phyloP scores from a whole-genome alignment of 2,329 filamentous ascomycete species.

The Xylariales sp. region DNA sequence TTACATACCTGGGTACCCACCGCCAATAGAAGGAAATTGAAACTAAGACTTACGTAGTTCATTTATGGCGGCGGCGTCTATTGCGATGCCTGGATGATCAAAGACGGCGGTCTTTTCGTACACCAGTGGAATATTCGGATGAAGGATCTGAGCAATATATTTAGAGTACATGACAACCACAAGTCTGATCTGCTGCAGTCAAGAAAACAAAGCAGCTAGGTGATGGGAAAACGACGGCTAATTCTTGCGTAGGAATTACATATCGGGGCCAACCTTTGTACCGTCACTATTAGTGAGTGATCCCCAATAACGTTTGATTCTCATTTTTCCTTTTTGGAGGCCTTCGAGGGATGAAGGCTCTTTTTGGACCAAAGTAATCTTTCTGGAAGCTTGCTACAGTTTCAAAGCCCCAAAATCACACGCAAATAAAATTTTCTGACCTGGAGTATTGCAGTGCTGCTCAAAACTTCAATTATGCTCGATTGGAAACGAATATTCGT shows the following conservation, averaged over 20 bases:
- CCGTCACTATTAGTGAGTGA: constrained; percentile 13
- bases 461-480: constrained; percentile 37
- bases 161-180: constrained; percentile 27
- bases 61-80: constrained; percentile 14
- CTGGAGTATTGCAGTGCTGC: not conserved
- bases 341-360: no score
- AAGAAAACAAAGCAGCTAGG: no score
- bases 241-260: constrained; percentile 23
- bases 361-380: no score
- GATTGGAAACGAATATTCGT: constrained; percentile 41
- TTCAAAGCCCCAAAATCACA: no score
- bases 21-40: not conserved
- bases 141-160: constrained; percentile 21
- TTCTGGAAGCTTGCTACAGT: no score
- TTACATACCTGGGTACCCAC: not conserved
- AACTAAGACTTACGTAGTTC: constrained; percentile 11
- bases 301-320: no score
- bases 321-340: no score
- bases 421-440: no score
- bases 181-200: not conserved
- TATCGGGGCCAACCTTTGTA: constrained; percentile 28
- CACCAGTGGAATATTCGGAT: constrained; percentile 41
- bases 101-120: constrained; percentile 35
- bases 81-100: constrained; percentile 11
- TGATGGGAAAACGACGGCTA: not conserved